These are phyloP conservation scores for Daldinia loculata DNA, from an alignment of 495 filamentous ascomycete species.

Conservation along the genomic window DNA sequence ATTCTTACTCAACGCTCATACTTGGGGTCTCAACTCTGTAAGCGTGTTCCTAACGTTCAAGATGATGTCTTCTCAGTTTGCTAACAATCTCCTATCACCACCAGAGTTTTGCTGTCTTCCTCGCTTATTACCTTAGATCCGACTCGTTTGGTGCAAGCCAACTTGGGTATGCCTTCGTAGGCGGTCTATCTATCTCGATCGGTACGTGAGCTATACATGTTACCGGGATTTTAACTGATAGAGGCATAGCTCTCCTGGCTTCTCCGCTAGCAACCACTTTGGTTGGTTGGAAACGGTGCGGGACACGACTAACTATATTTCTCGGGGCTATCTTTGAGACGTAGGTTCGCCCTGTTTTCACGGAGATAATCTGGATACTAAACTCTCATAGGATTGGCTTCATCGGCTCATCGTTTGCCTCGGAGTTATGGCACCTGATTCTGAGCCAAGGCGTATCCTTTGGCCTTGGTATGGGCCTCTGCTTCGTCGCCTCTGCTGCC, in stretches of 20 bases:
- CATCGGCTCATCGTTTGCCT: constrained; percentile 73
- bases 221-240: constrained; percentile 36
- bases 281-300: constrained; percentile 57
- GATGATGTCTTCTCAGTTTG: background rate
- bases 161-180: constrained; percentile 75
- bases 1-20: constrained; percentile 65
- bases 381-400: constrained; percentile 55
- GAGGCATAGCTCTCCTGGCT: constrained; percentile 64
- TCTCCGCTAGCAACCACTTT: constrained; percentile 71
- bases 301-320: constrained; percentile 66
- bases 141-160: constrained; percentile 65
- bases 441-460: constrained; percentile 81
- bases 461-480: constrained; percentile 78
- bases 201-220: constrained; percentile 36
- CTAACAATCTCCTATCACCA: constrained; percentile 3
- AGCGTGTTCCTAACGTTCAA: constrained; percentile 22
- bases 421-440: constrained; percentile 74
- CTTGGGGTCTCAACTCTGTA: constrained; percentile 68
- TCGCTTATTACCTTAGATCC: constrained; percentile 72
- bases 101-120: constrained; percentile 73
- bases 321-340: constrained; percentile 66
- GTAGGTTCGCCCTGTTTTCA: constrained; percentile 47
- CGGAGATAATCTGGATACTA: background rate
- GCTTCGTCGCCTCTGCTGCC: constrained; percentile 75
- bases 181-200: constrained; percentile 72